Evolutionary conservation across 139 green algal species (phyloP), one percentile per base, ranked within the genome.

Genomic region (Limnomonas spitsbergensis): DNA sequence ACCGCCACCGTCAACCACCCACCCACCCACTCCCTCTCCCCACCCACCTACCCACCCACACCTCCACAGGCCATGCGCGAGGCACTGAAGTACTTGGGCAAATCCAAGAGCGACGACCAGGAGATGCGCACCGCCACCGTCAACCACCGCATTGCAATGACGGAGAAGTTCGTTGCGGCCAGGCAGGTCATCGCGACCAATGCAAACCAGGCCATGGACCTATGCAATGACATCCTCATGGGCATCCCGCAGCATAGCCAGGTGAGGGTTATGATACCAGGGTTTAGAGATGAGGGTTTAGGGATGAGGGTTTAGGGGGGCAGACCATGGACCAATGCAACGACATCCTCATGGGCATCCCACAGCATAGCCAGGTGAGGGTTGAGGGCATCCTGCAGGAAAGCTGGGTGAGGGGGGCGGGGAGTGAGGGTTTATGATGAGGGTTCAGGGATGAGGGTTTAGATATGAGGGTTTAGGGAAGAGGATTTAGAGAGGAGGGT

Each of bases 51-150:
- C n/a, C n/a, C n/a, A n/a, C n/a, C n/a, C n/a, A n/a, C n/a, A n/a
- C n/a, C n/a, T n/a, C n/a, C 73, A 29, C 79, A 89, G 85, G 85
- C 85, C 9, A 81, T 89, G 76, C 71, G 80, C 3, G 87, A 93
- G 80, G 80, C 84, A 31, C 34, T 78, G 38, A 89, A 88, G 82
- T 88, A 88, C 77, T 34, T 88, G 4, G 56, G 38, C 53, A 90
- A 90, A 83, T 76, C 75, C 29, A 83, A 82, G 52, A 69, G 24
- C 32, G 74, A 77, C 1, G 85, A 87, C 56, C 52, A 31, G 4
- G 86, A 85, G 34, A 26, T 68, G 69, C 78, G 75, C 4, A 26
- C 78, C 34, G 71, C 38, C 6, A 37, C 54, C 37, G 67, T 90
- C 27, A 80, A 68, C n/a, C 40, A 82, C 38, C 82, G 84, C 73